phyloP scores from a whole-genome alignment of 2,329 filamentous ascomycete species.

The Colletotrichum incanum region DNA sequence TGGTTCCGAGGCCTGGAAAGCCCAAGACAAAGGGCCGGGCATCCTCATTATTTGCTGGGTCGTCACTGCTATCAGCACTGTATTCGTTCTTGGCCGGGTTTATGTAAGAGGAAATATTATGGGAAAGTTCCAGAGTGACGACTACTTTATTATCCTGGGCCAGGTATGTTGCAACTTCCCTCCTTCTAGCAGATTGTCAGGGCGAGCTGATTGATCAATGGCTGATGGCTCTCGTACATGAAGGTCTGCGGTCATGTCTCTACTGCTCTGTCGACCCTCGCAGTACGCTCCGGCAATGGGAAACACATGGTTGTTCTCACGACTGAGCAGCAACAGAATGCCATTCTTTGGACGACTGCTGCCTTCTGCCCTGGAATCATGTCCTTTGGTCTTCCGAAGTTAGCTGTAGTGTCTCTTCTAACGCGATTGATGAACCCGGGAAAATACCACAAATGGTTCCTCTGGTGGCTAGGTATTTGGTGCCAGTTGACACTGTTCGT shows the following conservation, averaged over 20 bases:
- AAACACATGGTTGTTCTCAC: conserved; percentile 54
- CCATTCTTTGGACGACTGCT: conserved; percentile 54
- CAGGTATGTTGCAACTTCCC: conserved; percentile 46
- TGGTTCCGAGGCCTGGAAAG: conserved; percentile 18
- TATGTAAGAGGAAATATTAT: conserved; percentile 51
- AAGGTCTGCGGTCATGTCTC: conserved; percentile 44
- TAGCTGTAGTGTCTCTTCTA: conserved; percentile 58
- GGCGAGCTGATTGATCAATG: no score
- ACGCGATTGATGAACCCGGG: conserved; percentile 56
- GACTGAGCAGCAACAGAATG: conserved; percentile 48
- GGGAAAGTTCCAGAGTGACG: conserved; percentile 54
- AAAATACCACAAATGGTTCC: conserved; percentile 51
- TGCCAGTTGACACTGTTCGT: conserved; percentile 52
- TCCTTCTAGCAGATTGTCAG: no score
- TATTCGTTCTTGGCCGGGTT: conserved; percentile 50
- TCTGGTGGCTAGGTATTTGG: conserved; percentile 55
- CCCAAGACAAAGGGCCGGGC: conserved; percentile 49
- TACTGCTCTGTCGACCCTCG: conserved; percentile 53
- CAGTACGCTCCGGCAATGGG: conserved; percentile 57
- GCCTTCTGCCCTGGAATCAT: conserved; percentile 57
- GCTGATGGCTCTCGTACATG: not conserved
- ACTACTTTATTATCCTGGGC: conserved; percentile 54
- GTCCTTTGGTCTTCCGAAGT: conserved; percentile 59
- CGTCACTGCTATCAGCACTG: conserved; percentile 49
- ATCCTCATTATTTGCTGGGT: conserved; percentile 52